These are phyloP conservation scores for Lactarius sp. DNA, from an alignment of 768 basidiomycete species.

Conservation along the genomic window DNA sequence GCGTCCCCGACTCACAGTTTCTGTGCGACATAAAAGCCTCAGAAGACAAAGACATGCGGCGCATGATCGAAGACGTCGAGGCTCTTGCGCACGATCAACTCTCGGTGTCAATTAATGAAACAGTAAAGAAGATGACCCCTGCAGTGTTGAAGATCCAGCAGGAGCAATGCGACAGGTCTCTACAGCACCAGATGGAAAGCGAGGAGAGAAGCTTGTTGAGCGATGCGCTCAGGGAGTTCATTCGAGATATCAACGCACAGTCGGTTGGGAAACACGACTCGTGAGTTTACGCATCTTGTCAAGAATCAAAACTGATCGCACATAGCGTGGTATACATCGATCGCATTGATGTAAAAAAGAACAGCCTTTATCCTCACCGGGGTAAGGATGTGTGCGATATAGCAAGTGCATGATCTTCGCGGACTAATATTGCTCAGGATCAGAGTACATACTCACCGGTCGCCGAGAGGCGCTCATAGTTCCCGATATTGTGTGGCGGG, in stretches of 20 bases:
- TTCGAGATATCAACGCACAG: neutral
- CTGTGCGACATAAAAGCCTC: slow-evolving; percentile 1
- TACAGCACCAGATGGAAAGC: neutral
- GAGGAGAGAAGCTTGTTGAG: neutral
- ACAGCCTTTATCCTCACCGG: neutral
- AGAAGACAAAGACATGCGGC: neutral
- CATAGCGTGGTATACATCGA: neutral
- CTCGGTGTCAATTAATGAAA: neutral
- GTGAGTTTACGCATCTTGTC: neutral
- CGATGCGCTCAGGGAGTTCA: neutral
- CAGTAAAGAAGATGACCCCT: neutral
- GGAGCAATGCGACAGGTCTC: neutral
- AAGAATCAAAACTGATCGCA: neutral
- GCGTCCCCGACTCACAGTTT: slow-evolving; percentile 9
- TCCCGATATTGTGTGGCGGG: neutral
- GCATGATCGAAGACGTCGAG: neutral
- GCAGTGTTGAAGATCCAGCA: slow-evolving; percentile 10
- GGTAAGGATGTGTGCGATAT: neutral
- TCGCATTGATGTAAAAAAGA: neutral
- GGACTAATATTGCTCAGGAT: neutral
- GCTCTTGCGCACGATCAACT: slow-evolving; percentile 2
- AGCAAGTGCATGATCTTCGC: neutral
- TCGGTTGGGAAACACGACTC: neutral
- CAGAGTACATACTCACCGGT: neutral
- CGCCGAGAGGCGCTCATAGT: neutral